These are phyloP conservation scores for Colletotrichum lentis DNA, from an alignment of 2,329 filamentous ascomycete genomes.

Conservation along the genomic window DNA sequence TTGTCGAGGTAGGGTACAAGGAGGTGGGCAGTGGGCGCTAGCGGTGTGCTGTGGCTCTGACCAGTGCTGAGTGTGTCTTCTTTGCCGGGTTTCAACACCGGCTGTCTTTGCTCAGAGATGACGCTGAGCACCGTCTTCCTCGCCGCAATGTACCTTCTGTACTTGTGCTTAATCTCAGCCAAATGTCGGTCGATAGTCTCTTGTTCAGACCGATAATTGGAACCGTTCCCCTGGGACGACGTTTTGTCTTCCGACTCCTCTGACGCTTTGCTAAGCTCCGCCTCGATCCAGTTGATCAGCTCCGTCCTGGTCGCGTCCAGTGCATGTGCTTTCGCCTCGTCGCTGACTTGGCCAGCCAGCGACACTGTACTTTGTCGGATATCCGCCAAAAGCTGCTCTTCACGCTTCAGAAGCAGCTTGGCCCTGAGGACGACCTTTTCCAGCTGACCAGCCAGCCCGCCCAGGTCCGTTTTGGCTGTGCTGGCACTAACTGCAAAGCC, in stretches of 20 bases:
- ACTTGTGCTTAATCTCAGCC: slow-evolving; percentile 61
- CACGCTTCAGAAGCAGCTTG: slow-evolving; percentile 64
- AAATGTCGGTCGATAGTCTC: slow-evolving; percentile 52
- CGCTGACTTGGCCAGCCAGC: slow-evolving; percentile 48
- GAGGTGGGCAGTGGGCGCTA: slow-evolving; percentile 51
- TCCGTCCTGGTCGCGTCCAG: slow-evolving; percentile 65
- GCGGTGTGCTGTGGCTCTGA: slow-evolving; percentile 36
- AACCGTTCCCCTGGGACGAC: slow-evolving; percentile 36
- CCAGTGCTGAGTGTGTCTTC: not conserved
- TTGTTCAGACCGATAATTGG: slow-evolving; percentile 37
- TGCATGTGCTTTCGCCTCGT: slow-evolving; percentile 58
- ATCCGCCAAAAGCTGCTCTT: slow-evolving; percentile 63
- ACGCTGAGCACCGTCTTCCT: slow-evolving; percentile 59
- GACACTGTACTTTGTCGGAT: slow-evolving; percentile 26
- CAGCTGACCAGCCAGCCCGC: slow-evolving; percentile 58
- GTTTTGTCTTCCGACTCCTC: slow-evolving; percentile 42
- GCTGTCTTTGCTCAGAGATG: slow-evolving; percentile 46
- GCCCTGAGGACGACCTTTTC: slow-evolving; percentile 67
- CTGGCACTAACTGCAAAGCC: slow-evolving; percentile 56
- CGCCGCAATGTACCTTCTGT: slow-evolving; percentile 60
- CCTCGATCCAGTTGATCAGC: slow-evolving; percentile 72
- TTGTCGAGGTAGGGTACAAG: slow-evolving; percentile 65
- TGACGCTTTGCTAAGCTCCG: slow-evolving; percentile 64
- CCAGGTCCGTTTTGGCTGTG: slow-evolving; percentile 53
- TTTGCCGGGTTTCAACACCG: slow-evolving; percentile 39